Conservation (phyloP, 2,329 filamentous ascomycete species). For the Alternaria rosae region DNA sequence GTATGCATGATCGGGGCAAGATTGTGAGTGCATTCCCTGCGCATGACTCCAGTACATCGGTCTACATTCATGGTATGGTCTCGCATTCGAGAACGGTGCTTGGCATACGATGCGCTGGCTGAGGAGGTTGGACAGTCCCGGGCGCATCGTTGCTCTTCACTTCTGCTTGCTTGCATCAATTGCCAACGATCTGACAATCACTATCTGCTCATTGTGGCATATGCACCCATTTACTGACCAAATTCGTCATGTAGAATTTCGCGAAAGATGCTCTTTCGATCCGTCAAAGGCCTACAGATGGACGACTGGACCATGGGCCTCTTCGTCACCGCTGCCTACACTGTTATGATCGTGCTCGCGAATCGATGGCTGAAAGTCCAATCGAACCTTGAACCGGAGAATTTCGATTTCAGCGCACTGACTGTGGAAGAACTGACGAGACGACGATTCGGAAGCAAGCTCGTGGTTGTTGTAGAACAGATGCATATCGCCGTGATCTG, state of each 20-base stretch:
- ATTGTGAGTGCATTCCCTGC: conserved; percentile 47
- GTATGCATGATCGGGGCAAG: conserved; percentile 51
- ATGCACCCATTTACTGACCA: conserved; percentile 3
- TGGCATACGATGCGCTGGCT: conserved; percentile 1
- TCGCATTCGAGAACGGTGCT: conserved; percentile 1
- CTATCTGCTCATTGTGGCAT: background rate
- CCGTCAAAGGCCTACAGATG: conserved; percentile 57
- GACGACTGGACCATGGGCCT: conserved; percentile 66
- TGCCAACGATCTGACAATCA: background rate
- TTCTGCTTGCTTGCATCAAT: background rate
- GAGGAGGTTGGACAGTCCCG: background rate
- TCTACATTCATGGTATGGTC: background rate
- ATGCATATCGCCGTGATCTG: conserved; percentile 61
- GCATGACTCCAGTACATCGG: background rate
- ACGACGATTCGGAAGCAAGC: conserved; percentile 51
- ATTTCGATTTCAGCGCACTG: conserved; percentile 54
- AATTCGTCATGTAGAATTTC: conserved; percentile 47
- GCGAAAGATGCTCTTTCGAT: conserved; percentile 56
- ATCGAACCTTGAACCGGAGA: conserved; percentile 55
- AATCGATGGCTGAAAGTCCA: conserved; percentile 52
- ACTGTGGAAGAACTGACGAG: conserved; percentile 46
- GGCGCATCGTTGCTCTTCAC: background rate
- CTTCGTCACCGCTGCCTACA: conserved; percentile 59
- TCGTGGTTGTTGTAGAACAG: conserved; percentile 62
- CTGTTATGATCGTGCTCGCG: conserved; percentile 58